Conservation (phyloP, 805 yeast genomes). For the Candida montana region DNA sequence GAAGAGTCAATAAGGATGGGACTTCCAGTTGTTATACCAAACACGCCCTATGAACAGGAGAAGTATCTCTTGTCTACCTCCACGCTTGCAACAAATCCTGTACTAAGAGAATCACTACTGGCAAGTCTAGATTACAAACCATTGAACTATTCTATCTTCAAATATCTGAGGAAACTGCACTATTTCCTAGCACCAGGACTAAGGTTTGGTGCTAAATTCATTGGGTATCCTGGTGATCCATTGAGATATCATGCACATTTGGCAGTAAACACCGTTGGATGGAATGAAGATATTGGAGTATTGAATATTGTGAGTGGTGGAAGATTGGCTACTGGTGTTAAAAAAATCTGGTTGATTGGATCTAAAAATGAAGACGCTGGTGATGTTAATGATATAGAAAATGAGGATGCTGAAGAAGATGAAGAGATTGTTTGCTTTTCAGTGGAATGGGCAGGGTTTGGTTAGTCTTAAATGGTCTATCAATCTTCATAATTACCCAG, state of each 20-base stretch:
- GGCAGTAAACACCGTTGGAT: constrained; percentile 49
- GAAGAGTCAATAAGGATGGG: constrained; percentile 13
- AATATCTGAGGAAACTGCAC: constrained; percentile 27
- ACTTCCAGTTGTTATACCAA: constrained; percentile 14
- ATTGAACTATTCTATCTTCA: constrained; percentile 13
- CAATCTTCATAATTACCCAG: no score
- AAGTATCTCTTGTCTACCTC: constrained; percentile 13
- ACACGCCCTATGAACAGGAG: constrained; percentile 15
- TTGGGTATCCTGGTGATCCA: constrained; percentile 95
- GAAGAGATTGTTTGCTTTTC: constrained; percentile 49
- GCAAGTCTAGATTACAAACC: constrained; percentile 1
- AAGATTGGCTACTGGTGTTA: constrained; percentile 86
- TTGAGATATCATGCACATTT: constrained; percentile 83
- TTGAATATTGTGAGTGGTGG: constrained; percentile 75
- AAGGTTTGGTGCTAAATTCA: constrained; percentile 83
- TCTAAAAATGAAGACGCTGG: constrained; percentile 27
- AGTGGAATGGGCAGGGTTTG: constrained; percentile 96
- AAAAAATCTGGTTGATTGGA: constrained; percentile 70
- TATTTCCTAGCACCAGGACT: constrained; percentile 76
- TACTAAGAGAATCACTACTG: constrained; percentile 9
- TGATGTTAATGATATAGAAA: constrained; percentile 13
- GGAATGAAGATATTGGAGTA: constrained; percentile 50
- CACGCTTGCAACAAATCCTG: constrained; percentile 11
- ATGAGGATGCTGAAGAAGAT: constrained; percentile 14
- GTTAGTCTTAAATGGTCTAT: constrained; percentile 33